These are phyloP conservation scores for Yarrowia osloensis DNA, from an alignment of 805 yeast species.

Conservation along the genomic window DNA sequence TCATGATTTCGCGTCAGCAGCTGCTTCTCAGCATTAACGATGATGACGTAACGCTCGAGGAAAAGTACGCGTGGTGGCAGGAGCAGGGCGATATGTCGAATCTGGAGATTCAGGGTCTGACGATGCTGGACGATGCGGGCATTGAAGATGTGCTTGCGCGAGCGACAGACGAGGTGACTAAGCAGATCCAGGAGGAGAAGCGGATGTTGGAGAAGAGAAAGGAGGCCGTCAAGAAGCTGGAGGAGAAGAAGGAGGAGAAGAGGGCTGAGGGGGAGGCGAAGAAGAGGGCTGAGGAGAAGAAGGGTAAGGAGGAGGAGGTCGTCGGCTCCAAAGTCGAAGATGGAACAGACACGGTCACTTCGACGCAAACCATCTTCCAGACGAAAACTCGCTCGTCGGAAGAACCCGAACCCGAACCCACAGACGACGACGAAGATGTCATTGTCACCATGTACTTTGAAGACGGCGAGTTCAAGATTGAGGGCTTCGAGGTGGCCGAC, in stretches of 20 bases:
- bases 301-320: neutral
- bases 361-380: constrained; percentile 6
- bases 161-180: neutral
- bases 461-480: constrained; percentile 36
- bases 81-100: constrained; percentile 2
- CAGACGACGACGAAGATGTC: neutral
- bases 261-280: neutral
- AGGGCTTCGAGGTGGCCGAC: constrained; percentile 33
- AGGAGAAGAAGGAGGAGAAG: neutral
- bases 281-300: no score
- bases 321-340: neutral
- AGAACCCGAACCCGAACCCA: neutral
- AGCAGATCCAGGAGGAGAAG: neutral
- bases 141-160: neutral
- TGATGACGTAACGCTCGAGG: neutral
- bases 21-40: constrained; percentile 3
- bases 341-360: constrained; percentile 7
- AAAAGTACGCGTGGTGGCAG: constrained; percentile 17
- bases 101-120: constrained; percentile 3
- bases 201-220: neutral
- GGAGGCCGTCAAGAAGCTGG: neutral
- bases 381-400: neutral
- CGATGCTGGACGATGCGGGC: constrained; percentile 7
- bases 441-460: constrained; percentile 19
- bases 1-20: constrained; percentile 8